Percentiles rank a stretch among this genome's conserved stretches.
Evolutionary conservation across 225 moss, liverwort and hornwort genomes (phyloP).

Genomic region (Anthoceros angustus): DNA sequence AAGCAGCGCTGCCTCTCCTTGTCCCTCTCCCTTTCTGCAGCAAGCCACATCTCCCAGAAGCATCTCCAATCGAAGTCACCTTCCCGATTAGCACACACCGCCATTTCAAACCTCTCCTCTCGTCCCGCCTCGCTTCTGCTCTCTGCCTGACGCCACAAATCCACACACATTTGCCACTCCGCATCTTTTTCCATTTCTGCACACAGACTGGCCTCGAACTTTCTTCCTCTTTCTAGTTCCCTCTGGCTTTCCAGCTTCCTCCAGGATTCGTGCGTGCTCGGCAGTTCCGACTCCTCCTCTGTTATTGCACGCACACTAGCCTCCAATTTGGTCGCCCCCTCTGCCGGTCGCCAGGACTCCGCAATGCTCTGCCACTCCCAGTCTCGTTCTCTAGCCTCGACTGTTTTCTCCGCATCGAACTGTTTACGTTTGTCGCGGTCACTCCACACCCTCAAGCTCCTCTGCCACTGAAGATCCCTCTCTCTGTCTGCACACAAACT

Average conservation of each 20-base stretch:
- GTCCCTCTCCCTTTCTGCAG: not conserved
- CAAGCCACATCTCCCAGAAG: conserved; percentile 4
- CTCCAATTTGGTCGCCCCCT: not conserved
- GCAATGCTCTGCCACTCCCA: not conserved
- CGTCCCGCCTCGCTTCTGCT: not conserved
- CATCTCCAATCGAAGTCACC: not conserved
- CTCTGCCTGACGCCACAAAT: not conserved
- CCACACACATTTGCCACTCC: not conserved
- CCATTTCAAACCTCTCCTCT: not conserved
- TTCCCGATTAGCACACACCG: not conserved
- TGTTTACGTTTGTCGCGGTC: not conserved
- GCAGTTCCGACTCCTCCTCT: not conserved
- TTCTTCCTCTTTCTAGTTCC: not conserved
- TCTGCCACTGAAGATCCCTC: not conserved
- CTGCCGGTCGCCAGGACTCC: not conserved
- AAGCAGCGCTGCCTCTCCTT: not conserved
- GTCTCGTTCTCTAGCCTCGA: not conserved
- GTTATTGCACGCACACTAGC: not conserved
- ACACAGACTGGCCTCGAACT: not conserved
- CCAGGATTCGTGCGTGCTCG: not conserved
- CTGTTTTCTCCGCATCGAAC: not conserved
- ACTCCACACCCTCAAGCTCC: not conserved
- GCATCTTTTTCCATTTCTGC: not conserved
- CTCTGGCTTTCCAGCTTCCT: not conserved
- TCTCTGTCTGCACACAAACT: not conserved